phyloP scores from a whole-genome alignment of 495 filamentous ascomycete species.

The Aspergillus campestris region DNA sequence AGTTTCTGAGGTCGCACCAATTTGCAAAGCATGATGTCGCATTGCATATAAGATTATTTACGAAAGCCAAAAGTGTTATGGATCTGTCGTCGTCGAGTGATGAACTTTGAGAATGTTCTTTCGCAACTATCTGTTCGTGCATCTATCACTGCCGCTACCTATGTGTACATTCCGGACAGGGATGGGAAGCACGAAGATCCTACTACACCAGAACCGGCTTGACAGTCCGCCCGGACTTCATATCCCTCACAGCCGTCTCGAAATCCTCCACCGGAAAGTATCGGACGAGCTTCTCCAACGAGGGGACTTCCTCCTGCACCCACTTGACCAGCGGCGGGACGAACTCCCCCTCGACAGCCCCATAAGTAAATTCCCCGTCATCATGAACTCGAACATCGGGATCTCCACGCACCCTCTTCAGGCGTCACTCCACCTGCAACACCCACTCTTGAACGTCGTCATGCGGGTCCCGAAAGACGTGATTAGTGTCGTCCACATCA shows the following conservation, averaged over 20 bases:
- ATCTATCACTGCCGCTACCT: too few species aligned
- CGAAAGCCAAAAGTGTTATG: too few species aligned
- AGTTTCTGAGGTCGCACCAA: slow-evolving; percentile 48
- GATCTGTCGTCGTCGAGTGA: too few species aligned
- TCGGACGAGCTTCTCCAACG: slow-evolving; percentile 11
- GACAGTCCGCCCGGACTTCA: slow-evolving; percentile 7
- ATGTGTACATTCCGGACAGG: too few species aligned
- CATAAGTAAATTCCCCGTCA: slow-evolving; percentile 9
- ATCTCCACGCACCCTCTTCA: slow-evolving; percentile 5
- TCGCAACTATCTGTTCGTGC: too few species aligned
- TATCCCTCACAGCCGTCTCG: slow-evolving; percentile 7
- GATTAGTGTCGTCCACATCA: not conserved
- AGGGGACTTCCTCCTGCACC: slow-evolving; percentile 21
- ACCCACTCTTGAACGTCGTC: slow-evolving; percentile 7
- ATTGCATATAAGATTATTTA: too few species aligned
- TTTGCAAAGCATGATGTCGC: too few species aligned
- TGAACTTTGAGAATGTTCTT: too few species aligned
- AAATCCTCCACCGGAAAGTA: slow-evolving; percentile 9
- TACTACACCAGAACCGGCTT: slow-evolving; percentile 13
- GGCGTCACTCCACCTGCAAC: slow-evolving; percentile 8
- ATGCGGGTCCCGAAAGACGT: slow-evolving; percentile 15
- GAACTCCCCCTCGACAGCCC: slow-evolving; percentile 17
- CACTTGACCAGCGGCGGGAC: slow-evolving; percentile 24
- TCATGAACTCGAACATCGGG: slow-evolving; percentile 13
- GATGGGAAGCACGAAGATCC: not conserved